Evolutionary conservation across 2,329 filamentous ascomycete genomes (phyloP), one percentile per base, ranked within the genome.

Genomic region (Epichloe gansuensis): DNA sequence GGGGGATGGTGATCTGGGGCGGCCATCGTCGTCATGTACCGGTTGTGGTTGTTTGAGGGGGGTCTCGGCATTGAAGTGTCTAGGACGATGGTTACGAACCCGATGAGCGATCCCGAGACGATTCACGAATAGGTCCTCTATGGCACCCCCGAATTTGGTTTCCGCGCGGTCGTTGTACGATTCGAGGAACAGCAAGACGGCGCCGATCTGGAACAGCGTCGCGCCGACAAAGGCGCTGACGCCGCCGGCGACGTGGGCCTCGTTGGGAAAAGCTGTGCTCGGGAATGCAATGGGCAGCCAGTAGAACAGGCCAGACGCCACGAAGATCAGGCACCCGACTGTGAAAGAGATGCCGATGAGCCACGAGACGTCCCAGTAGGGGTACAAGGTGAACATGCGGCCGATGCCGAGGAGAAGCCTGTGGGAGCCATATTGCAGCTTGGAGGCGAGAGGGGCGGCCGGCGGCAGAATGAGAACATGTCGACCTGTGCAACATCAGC

Each of bases 181-280:
- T 59, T 84, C 80, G 9, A 80, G 63, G 58, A 82, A 67, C n/a
- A 82, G 65, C 2, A 82, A 60, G 3, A 82, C 57, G 52, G 74
- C 76, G 1, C 78, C 79, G 2, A 78, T 52, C 54, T 80, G 75
- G 61, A 84, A 84, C 3, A 82, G 66, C 1, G 76, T 81, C 0
- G 78, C 78, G 4, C 80, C 80, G 25, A 83, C 70, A 57, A 82
- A 81, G 0, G 76, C 77, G 0, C 73, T 76, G 34, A 81, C 70
- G 3, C 79, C 80, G 0, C 71, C 82, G 51, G 68, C 66, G 13
- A 52, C 35, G 27, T 15, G n/a, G 15, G 27, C 4, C 27, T 52
- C 51, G 36, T 70, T 69, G 0, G 64, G 41, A 21, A 84, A 84
- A 53, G 72, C 71, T 0, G 72, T 73, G 17, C 35, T 15, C 11